phyloP scores from a whole-genome alignment of 192 early-diverging fungal species.

The Paraglomus brasilianum region DNA sequence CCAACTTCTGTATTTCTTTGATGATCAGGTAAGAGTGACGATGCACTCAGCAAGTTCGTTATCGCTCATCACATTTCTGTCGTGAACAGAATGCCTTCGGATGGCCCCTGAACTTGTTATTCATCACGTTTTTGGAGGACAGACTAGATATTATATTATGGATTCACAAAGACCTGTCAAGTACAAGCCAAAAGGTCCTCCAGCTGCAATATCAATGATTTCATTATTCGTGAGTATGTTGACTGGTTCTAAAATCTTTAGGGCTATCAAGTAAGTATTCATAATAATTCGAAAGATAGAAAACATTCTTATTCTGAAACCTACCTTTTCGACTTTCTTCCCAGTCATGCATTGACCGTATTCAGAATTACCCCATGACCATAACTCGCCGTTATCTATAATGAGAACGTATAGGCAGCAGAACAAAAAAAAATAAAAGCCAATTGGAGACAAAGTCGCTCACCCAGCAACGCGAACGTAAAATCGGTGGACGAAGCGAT shows the following conservation, averaged over 20 bases:
- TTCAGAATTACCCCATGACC: slow-evolving; percentile 76
- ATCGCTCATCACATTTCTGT: not conserved
- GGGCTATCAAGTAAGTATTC: slow-evolving; percentile 31
- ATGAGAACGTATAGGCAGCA: not conserved
- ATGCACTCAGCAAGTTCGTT: slow-evolving; percentile 1
- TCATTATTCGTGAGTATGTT: slow-evolving; percentile 37
- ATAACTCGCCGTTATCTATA: slow-evolving; percentile 50
- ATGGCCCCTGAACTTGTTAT: slow-evolving; percentile 14
- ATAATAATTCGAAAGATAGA: not conserved
- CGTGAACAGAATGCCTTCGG: not conserved
- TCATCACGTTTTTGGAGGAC: not conserved
- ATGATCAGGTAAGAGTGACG: not conserved
- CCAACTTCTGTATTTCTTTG: slow-evolving; percentile 5
- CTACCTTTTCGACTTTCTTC: slow-evolving; percentile 55
- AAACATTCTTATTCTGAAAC: not conserved
- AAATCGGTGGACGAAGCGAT: slow-evolving; percentile 68
- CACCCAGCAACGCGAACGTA: slow-evolving; percentile 55
- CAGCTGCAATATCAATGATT: slow-evolving; percentile 60
- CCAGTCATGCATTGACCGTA: slow-evolving; percentile 71
- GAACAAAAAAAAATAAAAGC: not conserved
- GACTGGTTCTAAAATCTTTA: slow-evolving; percentile 57
- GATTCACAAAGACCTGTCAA: slow-evolving; percentile 36
- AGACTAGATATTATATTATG: not conserved
- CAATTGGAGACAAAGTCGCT: not conserved
- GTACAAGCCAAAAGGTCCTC: slow-evolving; percentile 62